phyloP scores from a whole-genome alignment of 2,329 filamentous ascomycete species.

The Emergomyces pasteurianus region DNA sequence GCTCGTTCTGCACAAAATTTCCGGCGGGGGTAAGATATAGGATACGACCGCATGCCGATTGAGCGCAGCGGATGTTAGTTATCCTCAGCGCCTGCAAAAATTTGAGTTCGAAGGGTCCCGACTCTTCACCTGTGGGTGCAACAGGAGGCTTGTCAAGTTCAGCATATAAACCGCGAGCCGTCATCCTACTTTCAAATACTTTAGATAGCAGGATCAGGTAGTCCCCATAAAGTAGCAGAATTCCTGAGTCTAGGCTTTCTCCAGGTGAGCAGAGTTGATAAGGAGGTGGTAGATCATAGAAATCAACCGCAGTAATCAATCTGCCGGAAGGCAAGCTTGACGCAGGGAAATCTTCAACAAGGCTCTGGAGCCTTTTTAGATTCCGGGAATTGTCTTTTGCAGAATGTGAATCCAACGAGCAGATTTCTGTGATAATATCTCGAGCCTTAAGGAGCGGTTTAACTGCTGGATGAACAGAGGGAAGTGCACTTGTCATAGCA shows the following conservation, averaged over 20 bases:
- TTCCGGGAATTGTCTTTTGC: constrained; percentile 58
- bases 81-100: constrained; percentile 64
- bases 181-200: constrained; percentile 47
- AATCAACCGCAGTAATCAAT: constrained; percentile 69
- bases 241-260: constrained; percentile 42
- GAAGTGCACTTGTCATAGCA: constrained; percentile 78
- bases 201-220: constrained; percentile 68
- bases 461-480: constrained; percentile 73
- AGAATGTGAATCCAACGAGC: constrained; percentile 68
- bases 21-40: constrained; percentile 25
- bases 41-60: constrained; percentile 29
- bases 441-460: constrained; percentile 74
- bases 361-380: constrained; percentile 59
- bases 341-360: constrained; percentile 66
- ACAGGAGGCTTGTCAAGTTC: constrained; percentile 71
- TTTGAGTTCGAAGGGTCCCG: constrained; percentile 50
- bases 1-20: constrained; percentile 9
- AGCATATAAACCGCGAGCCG: constrained; percentile 65
- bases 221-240: constrained; percentile 77
- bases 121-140: not conserved
- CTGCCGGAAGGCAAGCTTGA: constrained; percentile 63
- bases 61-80: constrained; percentile 56
- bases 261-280: constrained; percentile 41
- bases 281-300: constrained; percentile 62
- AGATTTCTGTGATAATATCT: constrained; percentile 92